Evolutionary conservation across 164 flowering plant genomes (phyloP).

Genomic region (Chimonanthus praecox): DNA sequence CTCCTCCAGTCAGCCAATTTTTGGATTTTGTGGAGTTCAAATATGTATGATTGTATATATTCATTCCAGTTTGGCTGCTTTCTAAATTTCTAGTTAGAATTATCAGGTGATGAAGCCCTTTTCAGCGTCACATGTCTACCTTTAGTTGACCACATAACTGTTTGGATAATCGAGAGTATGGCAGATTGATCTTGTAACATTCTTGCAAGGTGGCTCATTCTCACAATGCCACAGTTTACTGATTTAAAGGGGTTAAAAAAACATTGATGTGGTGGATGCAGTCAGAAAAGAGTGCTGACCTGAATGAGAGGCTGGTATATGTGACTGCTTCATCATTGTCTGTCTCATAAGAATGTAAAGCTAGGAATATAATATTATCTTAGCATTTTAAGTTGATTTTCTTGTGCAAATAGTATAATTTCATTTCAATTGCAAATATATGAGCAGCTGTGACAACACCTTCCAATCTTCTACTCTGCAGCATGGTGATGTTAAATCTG

Average conservation of each 20-base stretch:
- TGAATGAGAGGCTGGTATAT: neutral
- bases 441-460: slow-evolving; percentile 1
- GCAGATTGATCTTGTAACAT: neutral
- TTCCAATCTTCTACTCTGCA: slow-evolving; percentile 9
- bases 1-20: neutral
- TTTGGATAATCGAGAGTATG: neutral
- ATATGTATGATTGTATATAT: neutral
- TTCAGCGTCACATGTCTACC: neutral
- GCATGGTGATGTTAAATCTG: slow-evolving; percentile 39
- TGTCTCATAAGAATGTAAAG: neutral
- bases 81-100: neutral
- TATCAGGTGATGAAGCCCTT: neutral
- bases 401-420: neutral
- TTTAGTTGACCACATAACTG: neutral
- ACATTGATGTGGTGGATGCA: neutral
- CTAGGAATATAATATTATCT: neutral
- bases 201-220: neutral
- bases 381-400: neutral
- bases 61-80: neutral
- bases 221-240: neutral
- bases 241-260: too few relatives aligned
- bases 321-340: neutral
- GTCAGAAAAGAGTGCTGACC: neutral
- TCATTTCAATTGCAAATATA: neutral
- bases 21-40: neutral